phyloP scores from a whole-genome alignment of 1,284 basidiomycete species.

The Ustilago esculenta region DNA sequence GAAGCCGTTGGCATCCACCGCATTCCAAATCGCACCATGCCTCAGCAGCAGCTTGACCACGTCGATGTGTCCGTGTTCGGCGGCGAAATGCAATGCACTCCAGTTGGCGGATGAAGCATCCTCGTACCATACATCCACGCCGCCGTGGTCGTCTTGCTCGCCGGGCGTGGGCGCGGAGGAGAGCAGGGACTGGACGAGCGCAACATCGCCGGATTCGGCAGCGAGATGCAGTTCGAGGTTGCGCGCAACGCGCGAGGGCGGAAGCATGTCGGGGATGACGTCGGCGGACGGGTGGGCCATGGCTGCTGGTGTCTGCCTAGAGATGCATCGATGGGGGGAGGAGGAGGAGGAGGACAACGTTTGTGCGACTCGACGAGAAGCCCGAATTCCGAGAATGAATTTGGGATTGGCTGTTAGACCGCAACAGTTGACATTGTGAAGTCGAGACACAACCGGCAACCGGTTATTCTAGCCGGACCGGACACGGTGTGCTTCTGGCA shows the following conservation, averaged over 20 bases:
- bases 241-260: constrained; percentile 39
- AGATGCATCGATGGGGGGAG: no score
- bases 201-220: constrained; percentile 42
- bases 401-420: no score
- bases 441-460: no score
- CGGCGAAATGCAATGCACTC: constrained; percentile 87
- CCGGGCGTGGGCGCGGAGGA: neutral
- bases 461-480: no score
- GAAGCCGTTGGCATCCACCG: constrained; percentile 66
- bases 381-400: no score
- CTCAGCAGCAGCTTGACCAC: constrained; percentile 77
- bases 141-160: constrained; percentile 3
- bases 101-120: constrained; percentile 74
- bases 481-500: no score
- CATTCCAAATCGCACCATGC: constrained; percentile 91
- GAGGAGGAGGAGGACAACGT: no score
- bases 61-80: constrained; percentile 75
- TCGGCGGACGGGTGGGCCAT: no score
- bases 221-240: constrained; percentile 55
- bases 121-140: constrained; percentile 83
- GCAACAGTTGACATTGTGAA: no score
- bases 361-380: no score
- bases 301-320: constrained; percentile 1
- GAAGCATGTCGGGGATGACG: constrained; percentile 21
- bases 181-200: constrained; percentile 31